phyloP scores from a whole-genome alignment of 2,329 filamentous ascomycete genomes.

The Stagonosporopsis tanaceti region DNA sequence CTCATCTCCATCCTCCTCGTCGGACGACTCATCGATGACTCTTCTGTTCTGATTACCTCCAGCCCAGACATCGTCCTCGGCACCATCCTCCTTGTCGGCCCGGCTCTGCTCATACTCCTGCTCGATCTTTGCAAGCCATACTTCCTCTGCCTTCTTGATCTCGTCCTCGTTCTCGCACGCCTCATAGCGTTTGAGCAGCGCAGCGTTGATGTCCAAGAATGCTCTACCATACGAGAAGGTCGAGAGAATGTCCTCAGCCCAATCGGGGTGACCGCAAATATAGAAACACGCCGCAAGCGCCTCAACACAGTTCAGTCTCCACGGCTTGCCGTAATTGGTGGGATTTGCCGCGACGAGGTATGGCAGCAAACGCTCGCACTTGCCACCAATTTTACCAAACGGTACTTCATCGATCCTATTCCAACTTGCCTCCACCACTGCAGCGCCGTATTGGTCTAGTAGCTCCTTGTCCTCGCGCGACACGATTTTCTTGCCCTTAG shows the following conservation, averaged over 20 bases:
- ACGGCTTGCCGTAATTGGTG: slow-evolving; percentile 96
- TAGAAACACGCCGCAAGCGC: slow-evolving; percentile 90
- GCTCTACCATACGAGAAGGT: slow-evolving; percentile 88
- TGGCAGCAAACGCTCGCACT: slow-evolving; percentile 82
- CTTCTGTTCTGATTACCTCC: slow-evolving; percentile 84
- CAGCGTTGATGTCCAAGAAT: slow-evolving; percentile 90
- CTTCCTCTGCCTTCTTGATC: slow-evolving; percentile 83
- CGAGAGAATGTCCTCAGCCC: slow-evolving; percentile 83
- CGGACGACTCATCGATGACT: slow-evolving; percentile 53
- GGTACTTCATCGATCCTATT: slow-evolving; percentile 90
- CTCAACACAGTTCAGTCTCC: slow-evolving; percentile 94
- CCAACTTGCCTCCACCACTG: slow-evolving; percentile 98
- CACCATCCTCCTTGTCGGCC: slow-evolving; percentile 65
- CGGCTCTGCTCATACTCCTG: slow-evolving; percentile 85
- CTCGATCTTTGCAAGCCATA: slow-evolving; percentile 90
- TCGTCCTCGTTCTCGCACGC: slow-evolving; percentile 81
- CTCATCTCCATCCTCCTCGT: slow-evolving; percentile 56
- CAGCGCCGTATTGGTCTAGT: slow-evolving; percentile 87
- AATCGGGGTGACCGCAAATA: slow-evolving; percentile 90
- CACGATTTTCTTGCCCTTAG: slow-evolving; percentile 86
- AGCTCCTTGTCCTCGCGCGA: slow-evolving; percentile 83
- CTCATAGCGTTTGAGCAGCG: slow-evolving; percentile 83
- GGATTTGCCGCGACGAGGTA: slow-evolving; percentile 97
- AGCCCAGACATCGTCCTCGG: slow-evolving; percentile 81
- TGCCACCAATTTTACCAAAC: slow-evolving; percentile 89